A percentile compares a stretch with the other conserved stretches of the same genome.
These are phyloP conservation scores for Coniochaeta prunicola DNA, from an alignment of 2,329 filamentous ascomycete genomes.

Conservation along the genomic window DNA sequence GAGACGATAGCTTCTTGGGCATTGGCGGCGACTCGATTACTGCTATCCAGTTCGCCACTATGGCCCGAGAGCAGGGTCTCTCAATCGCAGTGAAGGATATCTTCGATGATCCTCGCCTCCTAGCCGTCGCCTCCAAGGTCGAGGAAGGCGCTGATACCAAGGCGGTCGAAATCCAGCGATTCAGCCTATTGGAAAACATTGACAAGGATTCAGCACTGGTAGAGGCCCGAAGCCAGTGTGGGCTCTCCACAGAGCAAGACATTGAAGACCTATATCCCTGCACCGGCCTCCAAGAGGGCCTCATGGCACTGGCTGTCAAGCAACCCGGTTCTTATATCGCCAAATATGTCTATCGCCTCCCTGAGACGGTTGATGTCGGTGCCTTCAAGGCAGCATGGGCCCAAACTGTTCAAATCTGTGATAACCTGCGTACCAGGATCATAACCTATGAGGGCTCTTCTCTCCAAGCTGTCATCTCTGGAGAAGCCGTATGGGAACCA, in stretches of 20 bases:
- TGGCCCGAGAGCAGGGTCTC: background rate
- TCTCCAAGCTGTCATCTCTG: too few relatives aligned
- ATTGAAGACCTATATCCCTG: background rate
- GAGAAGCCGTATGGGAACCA: too few relatives aligned
- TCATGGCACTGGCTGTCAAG: background rate
- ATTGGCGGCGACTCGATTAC: background rate
- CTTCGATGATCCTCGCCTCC: background rate
- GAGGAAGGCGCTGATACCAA: too few relatives aligned
- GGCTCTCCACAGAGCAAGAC: too few relatives aligned
- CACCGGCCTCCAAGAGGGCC: background rate
- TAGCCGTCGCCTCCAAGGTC: background rate
- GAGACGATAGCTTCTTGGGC: background rate
- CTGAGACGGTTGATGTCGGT: background rate
- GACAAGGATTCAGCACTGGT: too few relatives aligned
- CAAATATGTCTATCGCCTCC: background rate
- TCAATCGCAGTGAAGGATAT: background rate
- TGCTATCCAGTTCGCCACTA: background rate
- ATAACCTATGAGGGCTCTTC: too few relatives aligned
- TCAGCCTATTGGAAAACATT: too few relatives aligned
- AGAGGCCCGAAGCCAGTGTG: too few relatives aligned
- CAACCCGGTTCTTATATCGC: background rate
- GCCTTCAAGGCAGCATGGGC: background rate
- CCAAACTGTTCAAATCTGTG: too few relatives aligned
- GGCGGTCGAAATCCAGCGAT: too few relatives aligned
- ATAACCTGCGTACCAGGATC: too few relatives aligned